Evolutionary conservation across 768 basidiomycete genomes (phyloP).

Genomic region (Hygrophorus pudorinus): DNA sequence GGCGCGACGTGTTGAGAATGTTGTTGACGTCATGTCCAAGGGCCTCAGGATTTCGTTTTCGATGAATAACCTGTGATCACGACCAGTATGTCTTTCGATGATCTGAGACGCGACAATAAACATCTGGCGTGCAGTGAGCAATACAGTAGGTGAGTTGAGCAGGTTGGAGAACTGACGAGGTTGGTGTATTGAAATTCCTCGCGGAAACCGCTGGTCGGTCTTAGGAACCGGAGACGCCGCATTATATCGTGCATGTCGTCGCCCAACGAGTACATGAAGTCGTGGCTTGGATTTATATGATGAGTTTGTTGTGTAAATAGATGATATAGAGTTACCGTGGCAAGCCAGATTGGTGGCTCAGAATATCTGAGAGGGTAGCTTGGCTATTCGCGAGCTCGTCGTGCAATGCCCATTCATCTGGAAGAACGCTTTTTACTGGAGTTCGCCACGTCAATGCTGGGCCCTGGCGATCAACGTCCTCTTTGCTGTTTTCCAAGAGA

Average conservation of each 20-base stretch:
- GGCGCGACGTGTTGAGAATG: background rate
- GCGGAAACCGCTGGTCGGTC: background rate
- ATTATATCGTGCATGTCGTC: background rate
- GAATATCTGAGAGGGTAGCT: background rate
- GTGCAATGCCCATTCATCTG: background rate
- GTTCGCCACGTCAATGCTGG: background rate
- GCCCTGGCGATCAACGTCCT: background rate
- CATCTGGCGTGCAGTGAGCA: background rate
- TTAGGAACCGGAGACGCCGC: background rate
- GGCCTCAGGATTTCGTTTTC: background rate
- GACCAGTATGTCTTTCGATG: background rate
- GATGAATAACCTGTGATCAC: background rate
- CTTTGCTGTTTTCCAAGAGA: background rate
- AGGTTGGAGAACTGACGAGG: background rate
- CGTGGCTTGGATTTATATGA: background rate
- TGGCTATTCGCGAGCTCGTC: background rate
- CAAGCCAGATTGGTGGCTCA: background rate
- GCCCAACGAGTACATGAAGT: background rate
- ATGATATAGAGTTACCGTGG: background rate
- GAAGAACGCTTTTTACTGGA: background rate
- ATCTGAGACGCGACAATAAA: background rate
- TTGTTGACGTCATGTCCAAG: background rate
- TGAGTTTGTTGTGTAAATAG: background rate
- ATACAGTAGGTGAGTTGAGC: background rate
- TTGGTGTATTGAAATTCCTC: background rate